These are phyloP conservation scores for Fusarium subtropicale DNA, from an alignment of 2,329 filamentous ascomycete species.

Conservation along the genomic window DNA sequence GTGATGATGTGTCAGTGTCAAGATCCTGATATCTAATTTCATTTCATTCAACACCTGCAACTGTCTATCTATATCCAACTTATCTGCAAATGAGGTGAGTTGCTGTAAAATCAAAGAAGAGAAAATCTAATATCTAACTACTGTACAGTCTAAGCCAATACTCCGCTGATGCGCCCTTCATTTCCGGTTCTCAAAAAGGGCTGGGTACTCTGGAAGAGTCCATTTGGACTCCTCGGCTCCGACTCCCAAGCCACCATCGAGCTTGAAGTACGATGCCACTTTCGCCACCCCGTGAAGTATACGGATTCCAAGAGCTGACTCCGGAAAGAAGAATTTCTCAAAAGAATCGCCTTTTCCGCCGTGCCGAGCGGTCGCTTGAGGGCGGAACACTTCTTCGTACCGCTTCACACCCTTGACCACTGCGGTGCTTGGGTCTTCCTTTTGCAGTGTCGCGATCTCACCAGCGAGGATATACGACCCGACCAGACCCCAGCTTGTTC, in stretches of 20 bases:
- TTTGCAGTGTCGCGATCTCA: conserved; percentile 10
- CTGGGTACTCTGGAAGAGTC: conserved; percentile 28
- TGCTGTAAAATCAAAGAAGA: conserved; percentile 1
- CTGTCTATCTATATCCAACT: background rate
- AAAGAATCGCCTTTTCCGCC: background rate
- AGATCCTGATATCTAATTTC: conserved; percentile 8
- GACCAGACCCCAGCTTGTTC: conserved; percentile 18
- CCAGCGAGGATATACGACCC: conserved; percentile 18
- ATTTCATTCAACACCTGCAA: conserved; percentile 2
- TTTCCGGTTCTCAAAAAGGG: background rate
- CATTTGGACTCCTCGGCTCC: conserved; percentile 16
- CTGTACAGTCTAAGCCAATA: background rate
- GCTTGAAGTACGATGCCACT: background rate
- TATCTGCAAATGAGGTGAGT: conserved; percentile 12
- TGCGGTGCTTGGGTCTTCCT: conserved; percentile 4
- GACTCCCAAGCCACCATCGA: conserved; percentile 18
- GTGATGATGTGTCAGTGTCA: conserved; percentile 22
- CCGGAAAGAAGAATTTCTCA: background rate
- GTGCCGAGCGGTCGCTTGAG: conserved; percentile 12
- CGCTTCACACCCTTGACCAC: conserved; percentile 19
- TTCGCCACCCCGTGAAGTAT: conserved; percentile 14
- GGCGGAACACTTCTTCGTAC: conserved; percentile 23
- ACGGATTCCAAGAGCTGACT: background rate
- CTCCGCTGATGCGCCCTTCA: background rate
- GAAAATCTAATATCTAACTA: conserved; percentile 1